These are phyloP conservation scores for Monoraphidium neglectum DNA, from an alignment of 139 green algal genomes.

Conservation along the genomic window DNA sequence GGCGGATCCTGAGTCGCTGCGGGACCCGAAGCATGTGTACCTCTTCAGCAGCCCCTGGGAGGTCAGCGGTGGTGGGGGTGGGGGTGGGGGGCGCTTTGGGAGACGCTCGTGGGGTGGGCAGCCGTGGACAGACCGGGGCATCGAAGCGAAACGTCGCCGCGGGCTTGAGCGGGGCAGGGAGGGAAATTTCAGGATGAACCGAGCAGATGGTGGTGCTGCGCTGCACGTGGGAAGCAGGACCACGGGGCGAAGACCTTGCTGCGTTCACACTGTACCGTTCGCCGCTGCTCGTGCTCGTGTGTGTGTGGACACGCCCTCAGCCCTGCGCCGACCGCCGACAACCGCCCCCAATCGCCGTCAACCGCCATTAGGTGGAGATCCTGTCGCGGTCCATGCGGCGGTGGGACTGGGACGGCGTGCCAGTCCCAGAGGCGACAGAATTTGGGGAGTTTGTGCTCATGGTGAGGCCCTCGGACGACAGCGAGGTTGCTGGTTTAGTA, in stretches of 20 bases:
- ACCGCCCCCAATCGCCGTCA: neutral
- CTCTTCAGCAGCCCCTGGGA: conserved; percentile 15
- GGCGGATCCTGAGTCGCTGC: neutral
- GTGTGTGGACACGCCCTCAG: neutral
- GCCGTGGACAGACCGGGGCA: too few relatives aligned
- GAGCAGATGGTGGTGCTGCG: neutral
- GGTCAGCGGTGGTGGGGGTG: neutral
- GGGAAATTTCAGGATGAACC: neutral
- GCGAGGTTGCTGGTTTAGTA: too few relatives aligned
- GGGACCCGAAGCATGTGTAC: conserved; percentile 5
- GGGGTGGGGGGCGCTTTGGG: neutral
- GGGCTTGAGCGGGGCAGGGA: neutral
- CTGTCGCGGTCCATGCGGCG: conserved; percentile 16
- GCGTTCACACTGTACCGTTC: neutral
- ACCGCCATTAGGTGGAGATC: conserved; percentile 6
- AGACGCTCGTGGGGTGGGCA: too few relatives aligned
- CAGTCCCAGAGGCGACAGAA: neutral
- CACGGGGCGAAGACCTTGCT: neutral
- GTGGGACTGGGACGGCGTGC: conserved; percentile 22
- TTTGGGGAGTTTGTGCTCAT: conserved; percentile 16
- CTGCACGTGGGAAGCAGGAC: neutral
- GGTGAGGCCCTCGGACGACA: neutral
- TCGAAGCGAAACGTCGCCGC: neutral
- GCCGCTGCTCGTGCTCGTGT: neutral
- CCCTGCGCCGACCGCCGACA: neutral